A percentile compares a stretch with the other conserved stretches of the same genome.
Conservation (phyloP, 23 red algal species). For the Porphyridium purpureum region DNA sequence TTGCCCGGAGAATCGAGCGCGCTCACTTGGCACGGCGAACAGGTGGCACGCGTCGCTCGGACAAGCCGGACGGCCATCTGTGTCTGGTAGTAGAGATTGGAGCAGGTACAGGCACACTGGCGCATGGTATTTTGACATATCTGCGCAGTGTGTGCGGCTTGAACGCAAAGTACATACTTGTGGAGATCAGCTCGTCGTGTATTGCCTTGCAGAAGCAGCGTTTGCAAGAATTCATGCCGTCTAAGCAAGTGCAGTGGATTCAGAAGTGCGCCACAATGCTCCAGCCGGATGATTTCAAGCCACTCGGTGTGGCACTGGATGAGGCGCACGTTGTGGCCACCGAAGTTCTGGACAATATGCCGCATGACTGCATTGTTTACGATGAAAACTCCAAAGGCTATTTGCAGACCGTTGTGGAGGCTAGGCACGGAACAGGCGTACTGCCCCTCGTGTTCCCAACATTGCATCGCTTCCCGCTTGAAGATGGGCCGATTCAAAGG, state of each 20-base stretch:
- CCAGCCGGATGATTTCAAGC: too few species aligned
- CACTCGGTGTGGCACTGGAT: too few species aligned
- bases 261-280: not conserved
- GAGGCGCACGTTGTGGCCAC: not conserved
- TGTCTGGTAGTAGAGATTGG: not conserved
- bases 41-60: not conserved
- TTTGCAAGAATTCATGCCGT: not conserved
- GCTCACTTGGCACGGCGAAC: too few species aligned
- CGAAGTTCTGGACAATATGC: constrained; percentile 1
- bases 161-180: not conserved
- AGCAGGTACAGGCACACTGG: not conserved
- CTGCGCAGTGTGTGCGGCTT: not conserved
- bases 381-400: not conserved
- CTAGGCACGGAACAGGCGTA: not conserved
- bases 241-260: constrained; percentile 1
- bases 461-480: too few species aligned
- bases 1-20: too few species aligned
- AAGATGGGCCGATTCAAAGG: not conserved
- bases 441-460: not conserved
- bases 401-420: not conserved
- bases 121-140: not conserved
- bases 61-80: not conserved
- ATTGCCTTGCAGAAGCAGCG: not conserved
- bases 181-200: not conserved
- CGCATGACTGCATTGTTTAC: not conserved